Evolutionary conservation across 805 yeast genomes (phyloP).

Genomic region (Wickerhamomyces rabaulensis): DNA sequence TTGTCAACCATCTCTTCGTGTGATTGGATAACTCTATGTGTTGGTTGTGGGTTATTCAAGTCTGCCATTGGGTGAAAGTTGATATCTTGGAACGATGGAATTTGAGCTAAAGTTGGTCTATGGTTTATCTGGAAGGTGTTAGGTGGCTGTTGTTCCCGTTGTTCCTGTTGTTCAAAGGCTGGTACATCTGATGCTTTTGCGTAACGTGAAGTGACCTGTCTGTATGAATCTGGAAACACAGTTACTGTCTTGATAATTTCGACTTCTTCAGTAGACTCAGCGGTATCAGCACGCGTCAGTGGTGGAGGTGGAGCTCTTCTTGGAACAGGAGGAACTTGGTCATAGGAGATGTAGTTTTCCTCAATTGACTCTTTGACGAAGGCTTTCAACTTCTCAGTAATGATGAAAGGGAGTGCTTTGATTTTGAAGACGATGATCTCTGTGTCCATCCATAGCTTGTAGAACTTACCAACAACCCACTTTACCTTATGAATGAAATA

Average conservation of each 20-base stretch:
- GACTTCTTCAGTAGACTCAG: not conserved
- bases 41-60: not conserved
- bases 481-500: not conserved
- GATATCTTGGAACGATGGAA: not conserved
- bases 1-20: not conserved
- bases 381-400: not conserved
- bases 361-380: slow-evolving; percentile 6
- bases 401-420: slow-evolving; percentile 1
- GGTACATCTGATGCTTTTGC: not conserved
- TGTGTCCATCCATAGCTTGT: slow-evolving; percentile 7
- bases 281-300: not conserved
- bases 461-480: slow-evolving; percentile 1
- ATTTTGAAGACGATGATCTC: slow-evolving; percentile 5
- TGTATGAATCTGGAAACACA: not conserved
- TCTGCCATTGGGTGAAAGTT: not conserved
- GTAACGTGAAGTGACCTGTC: not conserved
- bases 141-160: too few relatives aligned
- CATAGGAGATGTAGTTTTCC: not conserved
- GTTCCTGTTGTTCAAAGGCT: not conserved
- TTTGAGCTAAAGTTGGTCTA: not conserved
- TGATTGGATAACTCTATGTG: not conserved
- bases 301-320: not conserved
- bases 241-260: not conserved
- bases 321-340: not conserved
- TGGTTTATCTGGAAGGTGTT: not conserved